phyloP scores from a whole-genome alignment of 1,139 yeast genomes.

The Kodamaea fungicola region DNA sequence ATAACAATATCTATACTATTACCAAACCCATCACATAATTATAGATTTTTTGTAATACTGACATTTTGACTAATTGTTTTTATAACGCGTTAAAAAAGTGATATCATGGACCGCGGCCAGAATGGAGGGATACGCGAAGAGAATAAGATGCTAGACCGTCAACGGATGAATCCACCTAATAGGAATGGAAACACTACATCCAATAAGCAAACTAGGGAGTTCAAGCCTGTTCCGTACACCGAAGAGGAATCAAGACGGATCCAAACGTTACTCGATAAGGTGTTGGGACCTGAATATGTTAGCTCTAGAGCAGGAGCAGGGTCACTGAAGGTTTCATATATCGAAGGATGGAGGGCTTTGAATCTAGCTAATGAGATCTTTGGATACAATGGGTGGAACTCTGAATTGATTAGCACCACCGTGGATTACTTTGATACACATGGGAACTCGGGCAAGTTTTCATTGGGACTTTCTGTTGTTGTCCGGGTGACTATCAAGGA shows the following conservation, averaged over 20 bases:
- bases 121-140: no score
- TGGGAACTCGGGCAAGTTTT: conserved; percentile 49
- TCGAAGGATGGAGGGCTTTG: conserved; percentile 81
- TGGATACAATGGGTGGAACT: conserved; percentile 80
- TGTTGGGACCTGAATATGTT: conserved; percentile 87
- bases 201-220: conserved; percentile 7
- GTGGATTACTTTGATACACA: conserved; percentile 72
- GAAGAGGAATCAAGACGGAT: conserved; percentile 39
- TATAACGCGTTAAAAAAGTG: no score
- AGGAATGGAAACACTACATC: no score
- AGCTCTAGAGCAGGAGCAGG: conserved; percentile 81
- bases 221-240: conserved; percentile 31
- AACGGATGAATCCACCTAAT: no score
- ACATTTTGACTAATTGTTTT: no score
- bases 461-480: conserved; percentile 66
- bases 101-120: no score
- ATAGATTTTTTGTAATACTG: no score
- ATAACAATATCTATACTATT: no score
- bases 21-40: no score
- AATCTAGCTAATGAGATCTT: conserved; percentile 76
- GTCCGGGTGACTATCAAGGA: conserved; percentile 70
- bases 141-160: no score
- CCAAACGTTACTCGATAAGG: conserved; percentile 48
- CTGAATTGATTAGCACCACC: conserved; percentile 60
- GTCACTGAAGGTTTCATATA: conserved; percentile 61